Conservation (phyloP, 2,329 filamentous ascomycete genomes). For the Exophiala alcalophila region DNA sequence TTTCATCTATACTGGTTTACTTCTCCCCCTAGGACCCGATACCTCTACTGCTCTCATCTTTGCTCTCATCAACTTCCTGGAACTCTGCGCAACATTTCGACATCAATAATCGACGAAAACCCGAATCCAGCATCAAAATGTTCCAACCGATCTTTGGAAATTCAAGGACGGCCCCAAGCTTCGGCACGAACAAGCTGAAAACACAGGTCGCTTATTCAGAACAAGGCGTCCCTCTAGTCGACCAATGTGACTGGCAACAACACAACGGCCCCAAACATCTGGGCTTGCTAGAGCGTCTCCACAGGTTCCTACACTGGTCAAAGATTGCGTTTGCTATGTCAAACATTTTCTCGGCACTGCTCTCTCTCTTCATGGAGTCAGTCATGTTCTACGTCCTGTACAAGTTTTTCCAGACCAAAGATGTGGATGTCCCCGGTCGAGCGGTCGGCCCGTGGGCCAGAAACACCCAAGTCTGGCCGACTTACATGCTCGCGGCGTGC, state of each 20-base stretch:
- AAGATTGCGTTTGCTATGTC: constrained; percentile 3
- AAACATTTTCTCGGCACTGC: constrained; percentile 3
- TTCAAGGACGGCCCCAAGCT: neutral
- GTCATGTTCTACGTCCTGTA: constrained; percentile 15
- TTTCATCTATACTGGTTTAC: too few relatives aligned
- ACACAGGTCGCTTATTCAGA: too few relatives aligned
- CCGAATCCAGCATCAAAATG: too few relatives aligned
- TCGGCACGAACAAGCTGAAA: neutral
- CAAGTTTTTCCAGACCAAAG: constrained; percentile 16
- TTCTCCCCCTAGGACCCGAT: too few relatives aligned
- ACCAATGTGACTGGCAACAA: too few relatives aligned
- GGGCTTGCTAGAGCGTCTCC: too few relatives aligned
- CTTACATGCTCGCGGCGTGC: constrained; percentile 11
- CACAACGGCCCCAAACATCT: too few relatives aligned
- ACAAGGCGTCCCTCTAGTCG: too few relatives aligned
- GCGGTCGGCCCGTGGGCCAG: constrained; percentile 16
- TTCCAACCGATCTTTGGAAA: neutral
- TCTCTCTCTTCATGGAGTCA: constrained; percentile 9
- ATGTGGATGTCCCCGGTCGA: constrained; percentile 4
- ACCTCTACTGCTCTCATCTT: too few relatives aligned
- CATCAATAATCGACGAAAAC: too few relatives aligned
- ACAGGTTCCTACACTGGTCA: constrained; percentile 2
- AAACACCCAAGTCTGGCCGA: constrained; percentile 13
- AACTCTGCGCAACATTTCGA: too few relatives aligned
- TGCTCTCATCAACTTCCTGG: too few relatives aligned